Conservation (phyloP, 2,329 filamentous ascomycete genomes). For the Trichoderma breve region DNA sequence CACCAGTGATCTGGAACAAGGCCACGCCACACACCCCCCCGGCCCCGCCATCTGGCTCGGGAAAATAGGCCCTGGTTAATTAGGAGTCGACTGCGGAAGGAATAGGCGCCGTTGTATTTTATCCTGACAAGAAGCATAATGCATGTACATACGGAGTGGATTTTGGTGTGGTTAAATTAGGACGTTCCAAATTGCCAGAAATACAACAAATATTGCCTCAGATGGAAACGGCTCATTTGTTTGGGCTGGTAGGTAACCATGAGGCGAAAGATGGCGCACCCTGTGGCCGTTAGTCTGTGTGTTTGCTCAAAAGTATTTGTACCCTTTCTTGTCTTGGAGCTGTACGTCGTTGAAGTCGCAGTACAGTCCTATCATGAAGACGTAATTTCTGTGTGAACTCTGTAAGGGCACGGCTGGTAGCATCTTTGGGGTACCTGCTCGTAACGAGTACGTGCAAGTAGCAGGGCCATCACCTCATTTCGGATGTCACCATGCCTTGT, state of each 20-base stretch:
- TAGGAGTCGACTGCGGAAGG: background rate
- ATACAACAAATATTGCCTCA: background rate
- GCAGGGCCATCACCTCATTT: slow-evolving; percentile 8
- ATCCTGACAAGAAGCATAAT: background rate
- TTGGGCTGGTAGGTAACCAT: background rate
- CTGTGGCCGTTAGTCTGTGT: background rate
- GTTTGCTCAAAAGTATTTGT: background rate
- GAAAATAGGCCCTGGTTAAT: slow-evolving; percentile 18
- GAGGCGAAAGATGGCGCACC: background rate
- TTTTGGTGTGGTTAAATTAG: background rate
- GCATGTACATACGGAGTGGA: background rate
- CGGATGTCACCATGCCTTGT: slow-evolving; percentile 16
- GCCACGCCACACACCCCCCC: slow-evolving; percentile 9
- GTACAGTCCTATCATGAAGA: background rate
- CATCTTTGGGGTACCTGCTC: background rate
- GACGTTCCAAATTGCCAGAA: background rate
- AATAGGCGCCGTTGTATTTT: slow-evolving; percentile 14
- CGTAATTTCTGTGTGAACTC: background rate
- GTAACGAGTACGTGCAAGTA: background rate
- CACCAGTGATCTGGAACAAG: slow-evolving; percentile 17
- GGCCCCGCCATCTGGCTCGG: slow-evolving; percentile 19
- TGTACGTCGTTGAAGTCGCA: background rate
- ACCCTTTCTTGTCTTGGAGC: background rate
- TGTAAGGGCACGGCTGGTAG: background rate
- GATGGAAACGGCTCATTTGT: background rate